Evolutionary conservation across 768 basidiomycete species (phyloP).

Genomic region (Rhodocollybia butyracea): DNA sequence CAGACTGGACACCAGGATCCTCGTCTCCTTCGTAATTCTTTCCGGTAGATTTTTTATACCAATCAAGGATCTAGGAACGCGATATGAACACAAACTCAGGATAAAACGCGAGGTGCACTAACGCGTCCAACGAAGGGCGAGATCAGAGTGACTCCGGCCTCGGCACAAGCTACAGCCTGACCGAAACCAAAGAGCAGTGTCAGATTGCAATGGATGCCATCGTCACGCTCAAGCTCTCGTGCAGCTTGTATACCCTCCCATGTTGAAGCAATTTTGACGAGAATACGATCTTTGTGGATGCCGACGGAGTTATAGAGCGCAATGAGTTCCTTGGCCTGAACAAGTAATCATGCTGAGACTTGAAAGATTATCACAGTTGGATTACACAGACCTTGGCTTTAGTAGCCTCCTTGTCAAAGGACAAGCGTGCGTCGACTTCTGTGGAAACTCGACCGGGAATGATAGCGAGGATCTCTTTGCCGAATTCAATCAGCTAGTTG

Average conservation of each 20-base stretch:
- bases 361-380: too few relatives aligned
- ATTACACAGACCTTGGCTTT: conserved; percentile 92
- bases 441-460: conserved; percentile 99
- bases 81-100: conserved; percentile 14
- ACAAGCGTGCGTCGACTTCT: conserved; percentile 96
- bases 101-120: conserved; percentile 39
- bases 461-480: conserved; percentile 90
- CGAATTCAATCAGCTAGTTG: conserved; percentile 90
- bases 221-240: conserved; percentile 87
- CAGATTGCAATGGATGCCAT: conserved; percentile 97
- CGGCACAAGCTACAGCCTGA: conserved; percentile 98
- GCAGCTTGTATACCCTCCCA: conserved; percentile 99
- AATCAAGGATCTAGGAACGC: conserved; percentile 88
- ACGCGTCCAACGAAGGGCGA: conserved; percentile 99
- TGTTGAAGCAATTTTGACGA: conserved; percentile 99
- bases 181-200: conserved; percentile 98
- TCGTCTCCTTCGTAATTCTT: conserved; percentile 86
- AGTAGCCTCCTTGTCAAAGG: conserved; percentile 92
- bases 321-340: conserved; percentile 85
- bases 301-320: conserved; percentile 93
- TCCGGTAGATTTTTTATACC: conserved; percentile 93
- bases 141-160: conserved; percentile 97
- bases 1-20: conserved; percentile 95
- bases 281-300: conserved; percentile 87
- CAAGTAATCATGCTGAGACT: not conserved